Conservation (phyloP, 495 filamentous ascomycete genomes). For the Cercophora samala region DNA sequence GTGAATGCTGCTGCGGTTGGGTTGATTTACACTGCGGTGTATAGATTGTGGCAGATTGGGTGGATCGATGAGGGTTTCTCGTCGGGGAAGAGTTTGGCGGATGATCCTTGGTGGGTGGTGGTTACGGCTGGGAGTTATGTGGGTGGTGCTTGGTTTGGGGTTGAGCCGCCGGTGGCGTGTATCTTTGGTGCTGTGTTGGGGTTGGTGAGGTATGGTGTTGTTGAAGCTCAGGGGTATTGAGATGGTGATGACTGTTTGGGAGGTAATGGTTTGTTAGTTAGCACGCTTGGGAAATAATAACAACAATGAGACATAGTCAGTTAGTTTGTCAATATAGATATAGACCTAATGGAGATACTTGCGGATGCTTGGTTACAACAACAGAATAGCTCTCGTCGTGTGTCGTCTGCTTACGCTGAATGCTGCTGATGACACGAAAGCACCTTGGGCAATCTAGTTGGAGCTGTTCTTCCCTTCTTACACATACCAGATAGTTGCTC, state of each 20-base stretch:
- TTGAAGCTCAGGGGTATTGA: conserved; percentile 10
- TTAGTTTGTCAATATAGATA: too few relatives aligned
- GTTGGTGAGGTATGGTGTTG: conserved; percentile 56
- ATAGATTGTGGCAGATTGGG: conserved; percentile 76
- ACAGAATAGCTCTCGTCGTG: too few relatives aligned
- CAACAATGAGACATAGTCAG: background rate
- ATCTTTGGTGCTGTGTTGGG: conserved; percentile 56
- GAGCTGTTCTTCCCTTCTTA: too few relatives aligned
- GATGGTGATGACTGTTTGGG: background rate
- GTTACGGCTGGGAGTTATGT: conserved; percentile 55
- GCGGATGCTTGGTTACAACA: too few relatives aligned
- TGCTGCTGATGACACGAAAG: too few relatives aligned
- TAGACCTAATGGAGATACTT: too few relatives aligned
- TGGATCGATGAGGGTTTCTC: conserved; percentile 56
- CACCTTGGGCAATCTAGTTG: too few relatives aligned
- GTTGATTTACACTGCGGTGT: conserved; percentile 82
- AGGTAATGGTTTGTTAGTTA: background rate
- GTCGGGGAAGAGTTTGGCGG: conserved; percentile 51
- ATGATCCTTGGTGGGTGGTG: conserved; percentile 63
- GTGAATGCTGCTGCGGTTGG: conserved; percentile 76
- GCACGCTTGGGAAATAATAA: background rate
- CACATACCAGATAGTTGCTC: too few relatives aligned
- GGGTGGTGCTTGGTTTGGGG: conserved; percentile 53
- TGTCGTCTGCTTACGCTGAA: too few relatives aligned
- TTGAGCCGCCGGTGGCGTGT: conserved; percentile 55